Evolutionary conservation across 345 rosid genomes (phyloP), one percentile per base, ranked within the genome.

Genomic region (Draba incana): DNA sequence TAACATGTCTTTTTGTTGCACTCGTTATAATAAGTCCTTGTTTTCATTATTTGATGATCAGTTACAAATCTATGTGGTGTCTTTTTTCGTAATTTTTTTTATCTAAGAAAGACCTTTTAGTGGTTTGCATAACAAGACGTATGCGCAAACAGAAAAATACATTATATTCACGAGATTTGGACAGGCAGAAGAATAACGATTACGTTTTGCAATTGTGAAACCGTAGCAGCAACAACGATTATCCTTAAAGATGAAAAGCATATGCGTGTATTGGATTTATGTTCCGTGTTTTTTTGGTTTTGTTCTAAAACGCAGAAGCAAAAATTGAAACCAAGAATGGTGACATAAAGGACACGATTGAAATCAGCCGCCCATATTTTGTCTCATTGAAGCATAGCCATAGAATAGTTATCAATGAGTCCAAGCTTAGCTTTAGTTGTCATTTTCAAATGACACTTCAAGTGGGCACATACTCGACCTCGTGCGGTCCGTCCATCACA

Each of bases 321-420:
- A n/a, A 24, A 48, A 47, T 16, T 24, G 38, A 54, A 66, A 5
- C 4, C 4, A 47, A 44, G 63, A 62, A 48, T 55, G n/a, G 13
- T 31, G 50, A 37, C 3, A 57, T 23, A 45, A 45, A 56, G 72
- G 38, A 57, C 15, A 57, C 38, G 38, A 45, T 38, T 38, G 41
- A 57, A 38, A 57, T 57, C 46, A 6, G 39, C 10, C 39, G 39
- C 39, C 39, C 39, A 35, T 35, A 35, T 8, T 35, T 16, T 57
- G 54, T 55, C 54, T 10, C 47, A 57, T 68, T 57, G 12, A 25
- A 57, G 50, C 64, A 43, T 30, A 10, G 62, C 62, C 53, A 49
- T 48, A 11, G 12, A 2, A 49, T 62, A 11, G 4, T 8, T 35
- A 8, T 35, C 39, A 35, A 8, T 35, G 10, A 10, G 31, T 68